Evolutionary conservation across 1,139 yeast species (phyloP).

Genomic region (Suzukiozyma palmioleophila): DNA sequence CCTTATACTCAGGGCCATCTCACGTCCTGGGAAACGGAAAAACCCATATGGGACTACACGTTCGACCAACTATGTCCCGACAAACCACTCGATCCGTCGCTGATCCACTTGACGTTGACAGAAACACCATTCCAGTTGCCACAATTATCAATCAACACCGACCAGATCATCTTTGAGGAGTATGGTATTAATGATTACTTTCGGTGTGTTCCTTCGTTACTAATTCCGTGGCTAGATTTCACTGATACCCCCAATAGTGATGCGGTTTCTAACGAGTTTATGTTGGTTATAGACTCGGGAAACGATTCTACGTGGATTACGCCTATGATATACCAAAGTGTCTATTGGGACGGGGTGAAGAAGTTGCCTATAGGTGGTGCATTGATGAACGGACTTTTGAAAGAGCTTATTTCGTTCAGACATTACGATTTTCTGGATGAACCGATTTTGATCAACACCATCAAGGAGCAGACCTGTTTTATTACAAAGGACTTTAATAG

Average conservation of each 20-base stretch:
- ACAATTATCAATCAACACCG: conserved; percentile 77
- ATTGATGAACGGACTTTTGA: conserved; percentile 70
- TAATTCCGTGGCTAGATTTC: conserved; percentile 58
- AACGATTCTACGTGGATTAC: conserved; percentile 83
- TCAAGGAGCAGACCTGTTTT: conserved; percentile 78
- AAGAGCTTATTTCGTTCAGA: conserved; percentile 83
- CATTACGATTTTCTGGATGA: conserved; percentile 95
- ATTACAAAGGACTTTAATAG: conserved; percentile 63
- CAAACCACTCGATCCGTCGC: conserved; percentile 39
- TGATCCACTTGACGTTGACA: conserved; percentile 53
- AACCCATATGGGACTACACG: conserved; percentile 89
- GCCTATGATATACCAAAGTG: conserved; percentile 78
- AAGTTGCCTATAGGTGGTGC: conserved; percentile 84
- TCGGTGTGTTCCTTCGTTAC: conserved; percentile 57
- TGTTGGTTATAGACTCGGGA: conserved; percentile 83
- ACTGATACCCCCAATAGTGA: background rate
- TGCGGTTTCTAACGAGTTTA: conserved; percentile 48
- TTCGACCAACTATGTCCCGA: conserved; percentile 30
- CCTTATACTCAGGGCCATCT: conserved; percentile 89
- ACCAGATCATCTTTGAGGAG: conserved; percentile 92
- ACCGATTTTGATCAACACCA: conserved; percentile 75
- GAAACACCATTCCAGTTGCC: conserved; percentile 86
- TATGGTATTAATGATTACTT: conserved; percentile 71
- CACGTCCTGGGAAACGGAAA: conserved; percentile 88
- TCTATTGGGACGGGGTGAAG: conserved; percentile 73